A percentile compares a stretch with the other conserved stretches of the same genome.
Evolutionary conservation across 1,284 basidiomycete genomes (phyloP).

Genomic region (Tilletiopsis washingtonensis): DNA sequence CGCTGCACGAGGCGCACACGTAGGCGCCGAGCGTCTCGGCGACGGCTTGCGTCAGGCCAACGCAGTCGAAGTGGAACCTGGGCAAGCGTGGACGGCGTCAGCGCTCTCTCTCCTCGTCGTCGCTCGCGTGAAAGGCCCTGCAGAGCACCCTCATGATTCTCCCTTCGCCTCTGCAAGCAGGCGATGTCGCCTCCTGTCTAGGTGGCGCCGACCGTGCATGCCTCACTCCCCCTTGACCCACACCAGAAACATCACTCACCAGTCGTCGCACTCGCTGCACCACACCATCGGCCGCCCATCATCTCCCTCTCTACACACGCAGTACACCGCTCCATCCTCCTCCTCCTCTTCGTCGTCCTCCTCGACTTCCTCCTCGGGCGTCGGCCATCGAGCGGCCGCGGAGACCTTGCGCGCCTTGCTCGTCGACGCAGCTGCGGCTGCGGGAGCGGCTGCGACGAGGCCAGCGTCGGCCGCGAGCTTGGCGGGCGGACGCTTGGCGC

Average conservation of each 20-base stretch:
- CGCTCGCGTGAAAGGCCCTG: too few species aligned
- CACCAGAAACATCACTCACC: conserved; percentile 31
- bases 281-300: conserved; percentile 44
- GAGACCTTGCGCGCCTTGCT: too few species aligned
- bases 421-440: too few species aligned
- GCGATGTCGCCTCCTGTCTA: not conserved
- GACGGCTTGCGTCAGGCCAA: conserved; percentile 31
- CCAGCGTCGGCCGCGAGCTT: too few species aligned
- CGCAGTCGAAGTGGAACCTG: conserved; percentile 41
- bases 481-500: too few species aligned
- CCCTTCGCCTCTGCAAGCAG: not conserved
- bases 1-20: conserved; percentile 25
- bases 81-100: not conserved
- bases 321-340: conserved; percentile 27
- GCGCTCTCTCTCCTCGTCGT: not conserved
- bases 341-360: conserved; percentile 9
- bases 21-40: conserved; percentile 38
- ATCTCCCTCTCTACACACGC: conserved; percentile 37
- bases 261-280: conserved; percentile 38
- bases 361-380: conserved; percentile 7
- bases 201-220: not conserved
- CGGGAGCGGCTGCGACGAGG: too few species aligned
- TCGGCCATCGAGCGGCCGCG: too few species aligned
- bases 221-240: not conserved
- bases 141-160: not conserved